Conservation (phyloP, 1,284 basidiomycete species). For the Salmacisia buchloeana region DNA sequence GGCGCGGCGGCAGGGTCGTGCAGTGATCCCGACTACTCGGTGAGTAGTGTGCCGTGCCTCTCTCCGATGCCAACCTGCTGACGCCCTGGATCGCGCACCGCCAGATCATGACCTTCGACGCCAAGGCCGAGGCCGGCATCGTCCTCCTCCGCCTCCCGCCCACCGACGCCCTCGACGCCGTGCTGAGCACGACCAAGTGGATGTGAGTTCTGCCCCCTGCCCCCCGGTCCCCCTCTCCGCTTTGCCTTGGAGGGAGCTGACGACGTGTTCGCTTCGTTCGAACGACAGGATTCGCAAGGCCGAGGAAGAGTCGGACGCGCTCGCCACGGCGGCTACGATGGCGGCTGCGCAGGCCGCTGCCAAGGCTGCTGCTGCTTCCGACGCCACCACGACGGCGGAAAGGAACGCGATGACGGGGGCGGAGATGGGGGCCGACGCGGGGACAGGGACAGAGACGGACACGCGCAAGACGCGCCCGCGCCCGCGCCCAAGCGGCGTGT, state of each 20-base stretch:
- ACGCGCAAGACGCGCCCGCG: too few species aligned
- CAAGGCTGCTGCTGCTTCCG: too few species aligned
- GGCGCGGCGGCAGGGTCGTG: constrained; percentile 61
- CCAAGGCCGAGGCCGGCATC: constrained; percentile 54
- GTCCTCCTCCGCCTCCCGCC: constrained; percentile 59
- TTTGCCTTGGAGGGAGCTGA: not conserved
- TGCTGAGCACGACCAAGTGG: constrained; percentile 66
- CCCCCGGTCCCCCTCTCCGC: not conserved
- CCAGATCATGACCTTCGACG: constrained; percentile 63
- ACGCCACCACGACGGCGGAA: too few species aligned
- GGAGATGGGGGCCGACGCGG: not conserved
- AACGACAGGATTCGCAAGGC: constrained; percentile 23
- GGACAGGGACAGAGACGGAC: too few species aligned
- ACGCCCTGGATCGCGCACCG: too few species aligned
- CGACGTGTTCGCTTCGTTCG: not conserved
- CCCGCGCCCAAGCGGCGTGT: constrained; percentile 7
- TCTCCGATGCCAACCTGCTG: too few species aligned
- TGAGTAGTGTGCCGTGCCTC: not conserved
- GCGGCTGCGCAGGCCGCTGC: too few species aligned
- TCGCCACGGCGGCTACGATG: too few species aligned
- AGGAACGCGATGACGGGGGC: too few species aligned
- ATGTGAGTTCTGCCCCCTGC: constrained; percentile 45
- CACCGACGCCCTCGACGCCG: constrained; percentile 60
- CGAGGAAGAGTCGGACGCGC: constrained; percentile 32
- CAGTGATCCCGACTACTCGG: constrained; percentile 60